Conservation (phyloP, 495 filamentous ascomycete species). For the Lentithecium fluviatile region DNA sequence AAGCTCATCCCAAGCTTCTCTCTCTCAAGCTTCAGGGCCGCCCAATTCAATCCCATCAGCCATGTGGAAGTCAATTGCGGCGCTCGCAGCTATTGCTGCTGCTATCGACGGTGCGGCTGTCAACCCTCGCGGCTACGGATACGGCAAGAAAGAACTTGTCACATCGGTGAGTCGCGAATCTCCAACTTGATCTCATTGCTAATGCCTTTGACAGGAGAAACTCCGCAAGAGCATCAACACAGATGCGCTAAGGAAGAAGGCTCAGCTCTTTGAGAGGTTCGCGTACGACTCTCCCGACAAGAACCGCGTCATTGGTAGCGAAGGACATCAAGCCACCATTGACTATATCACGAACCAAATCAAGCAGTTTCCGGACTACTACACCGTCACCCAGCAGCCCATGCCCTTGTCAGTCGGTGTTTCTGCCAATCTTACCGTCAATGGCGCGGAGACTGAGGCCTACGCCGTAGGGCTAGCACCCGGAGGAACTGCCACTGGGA, state of each 20-base stretch:
- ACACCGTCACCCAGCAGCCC: slow-evolving; percentile 58
- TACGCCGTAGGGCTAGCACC: slow-evolving; percentile 48
- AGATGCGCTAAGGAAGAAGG: slow-evolving; percentile 43
- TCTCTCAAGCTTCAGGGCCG: background rate
- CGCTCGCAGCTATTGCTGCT: slow-evolving; percentile 6
- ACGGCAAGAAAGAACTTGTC: slow-evolving; percentile 1
- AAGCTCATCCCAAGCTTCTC: background rate
- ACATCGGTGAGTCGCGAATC: background rate
- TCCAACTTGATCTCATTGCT: background rate
- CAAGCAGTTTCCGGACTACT: slow-evolving; percentile 52
- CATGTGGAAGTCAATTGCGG: slow-evolving; percentile 14
- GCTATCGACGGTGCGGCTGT: background rate
- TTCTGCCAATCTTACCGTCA: slow-evolving; percentile 40
- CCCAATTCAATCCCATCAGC: background rate
- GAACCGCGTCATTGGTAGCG: slow-evolving; percentile 60
- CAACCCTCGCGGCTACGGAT: background rate
- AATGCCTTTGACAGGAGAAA: slow-evolving; percentile 33
- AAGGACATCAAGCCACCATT: slow-evolving; percentile 63
- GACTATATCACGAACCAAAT: slow-evolving; percentile 59
- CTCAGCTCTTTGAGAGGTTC: slow-evolving; percentile 47
- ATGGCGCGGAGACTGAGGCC: slow-evolving; percentile 37
- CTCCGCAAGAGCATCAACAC: slow-evolving; percentile 44
- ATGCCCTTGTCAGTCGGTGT: slow-evolving; percentile 46
- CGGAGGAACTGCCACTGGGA: slow-evolving; percentile 48
- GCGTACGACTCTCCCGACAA: slow-evolving; percentile 50